These are phyloP conservation scores for Monilinia vaccinii-corymbosi DNA, from an alignment of 2,329 filamentous ascomycete genomes.

Conservation along the genomic window DNA sequence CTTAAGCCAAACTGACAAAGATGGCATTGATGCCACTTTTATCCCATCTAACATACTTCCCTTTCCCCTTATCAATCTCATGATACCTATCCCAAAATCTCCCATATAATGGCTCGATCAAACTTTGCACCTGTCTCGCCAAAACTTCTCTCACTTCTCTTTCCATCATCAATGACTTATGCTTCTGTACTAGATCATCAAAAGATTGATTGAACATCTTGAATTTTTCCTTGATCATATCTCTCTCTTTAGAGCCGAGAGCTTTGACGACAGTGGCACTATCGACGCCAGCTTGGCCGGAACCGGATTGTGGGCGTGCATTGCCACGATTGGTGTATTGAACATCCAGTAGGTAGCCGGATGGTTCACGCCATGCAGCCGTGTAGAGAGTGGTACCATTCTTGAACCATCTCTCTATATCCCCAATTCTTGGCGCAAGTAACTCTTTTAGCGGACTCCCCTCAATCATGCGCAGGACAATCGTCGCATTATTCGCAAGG, in stretches of 20 bases:
- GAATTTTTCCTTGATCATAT: constrained; percentile 95
- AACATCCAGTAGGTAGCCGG: constrained; percentile 76
- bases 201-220: constrained; percentile 83
- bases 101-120: constrained; percentile 89
- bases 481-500: constrained; percentile 75
- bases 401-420: constrained; percentile 80
- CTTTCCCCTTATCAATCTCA: constrained; percentile 94
- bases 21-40: constrained; percentile 68
- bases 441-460: constrained; percentile 70
- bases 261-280: constrained; percentile 77
- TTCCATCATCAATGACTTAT: constrained; percentile 84
- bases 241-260: constrained; percentile 82
- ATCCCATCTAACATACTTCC: constrained; percentile 97
- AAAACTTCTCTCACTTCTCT: constrained; percentile 75
- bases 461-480: constrained; percentile 77
- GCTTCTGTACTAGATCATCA: constrained; percentile 75
- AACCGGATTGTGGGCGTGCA: constrained; percentile 60
- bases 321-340: constrained; percentile 73
- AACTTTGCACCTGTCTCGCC: constrained; percentile 75
- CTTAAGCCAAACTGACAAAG: constrained; percentile 27
- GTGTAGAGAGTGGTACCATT: constrained; percentile 74
- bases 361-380: constrained; percentile 81
- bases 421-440: constrained; percentile 54
- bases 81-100: constrained; percentile 97
- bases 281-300: constrained; percentile 51